Evolutionary conservation across 176 grass and related monocot species (phyloP).

Genomic region (Chloris gayana): DNA sequence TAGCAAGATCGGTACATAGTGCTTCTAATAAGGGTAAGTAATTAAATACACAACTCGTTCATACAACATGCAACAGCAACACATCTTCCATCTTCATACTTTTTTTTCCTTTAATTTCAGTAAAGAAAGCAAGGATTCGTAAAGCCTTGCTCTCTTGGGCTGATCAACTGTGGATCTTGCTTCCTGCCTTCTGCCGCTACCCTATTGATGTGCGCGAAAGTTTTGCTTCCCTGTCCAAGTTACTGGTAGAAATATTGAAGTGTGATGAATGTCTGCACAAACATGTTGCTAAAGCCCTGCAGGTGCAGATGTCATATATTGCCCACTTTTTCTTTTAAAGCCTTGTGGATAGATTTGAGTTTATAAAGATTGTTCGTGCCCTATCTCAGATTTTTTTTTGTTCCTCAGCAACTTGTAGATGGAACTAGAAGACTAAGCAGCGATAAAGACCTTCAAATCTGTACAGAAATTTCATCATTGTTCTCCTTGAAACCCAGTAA

Average conservation of each 20-base stretch:
- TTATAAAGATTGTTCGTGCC: slow-evolving; percentile 12
- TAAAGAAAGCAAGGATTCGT: slow-evolving; percentile 57
- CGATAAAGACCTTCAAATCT: slow-evolving; percentile 54
- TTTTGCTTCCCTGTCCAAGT: slow-evolving; percentile 73
- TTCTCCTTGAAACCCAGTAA: slow-evolving; percentile 44
- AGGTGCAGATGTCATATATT: slow-evolving; percentile 58
- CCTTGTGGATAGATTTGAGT: neutral
- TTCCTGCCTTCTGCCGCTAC: slow-evolving; percentile 89
- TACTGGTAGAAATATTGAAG: slow-evolving; percentile 58
- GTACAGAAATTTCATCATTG: slow-evolving; percentile 41
- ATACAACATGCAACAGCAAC: neutral
- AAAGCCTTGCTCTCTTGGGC: slow-evolving; percentile 48
- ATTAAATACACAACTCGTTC: slow-evolving; percentile 25
- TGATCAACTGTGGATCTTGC: slow-evolving; percentile 75
- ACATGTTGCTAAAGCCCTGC: slow-evolving; percentile 65
- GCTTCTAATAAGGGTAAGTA: slow-evolving; percentile 57
- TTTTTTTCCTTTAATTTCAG: slow-evolving; percentile 58
- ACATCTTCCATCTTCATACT: slow-evolving; percentile 23
- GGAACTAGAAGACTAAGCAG: slow-evolving; percentile 60
- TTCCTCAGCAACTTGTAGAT: slow-evolving; percentile 70
- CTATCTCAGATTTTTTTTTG: slow-evolving; percentile 44
- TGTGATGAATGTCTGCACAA: slow-evolving; percentile 61
- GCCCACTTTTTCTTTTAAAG: slow-evolving; percentile 21
- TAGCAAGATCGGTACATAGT: slow-evolving; percentile 65
- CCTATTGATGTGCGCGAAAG: slow-evolving; percentile 58